Percentiles rank a stretch among this genome's conserved stretches.
These are phyloP conservation scores for Epichloe aotearoae DNA, from an alignment of 2,329 filamentous ascomycete species.

Conservation along the genomic window DNA sequence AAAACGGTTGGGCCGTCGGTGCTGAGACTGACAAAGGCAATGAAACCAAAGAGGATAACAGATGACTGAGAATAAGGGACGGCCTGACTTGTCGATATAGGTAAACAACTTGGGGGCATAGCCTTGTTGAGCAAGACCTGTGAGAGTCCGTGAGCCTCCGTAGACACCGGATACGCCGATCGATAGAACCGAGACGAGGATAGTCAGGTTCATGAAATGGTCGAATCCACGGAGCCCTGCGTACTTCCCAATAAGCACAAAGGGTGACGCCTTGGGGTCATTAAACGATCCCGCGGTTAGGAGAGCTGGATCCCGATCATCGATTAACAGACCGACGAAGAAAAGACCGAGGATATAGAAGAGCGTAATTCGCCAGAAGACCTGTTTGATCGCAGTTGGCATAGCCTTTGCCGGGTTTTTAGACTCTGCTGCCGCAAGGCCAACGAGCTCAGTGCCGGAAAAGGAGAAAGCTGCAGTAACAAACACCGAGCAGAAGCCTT, in stretches of 20 bases:
- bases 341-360: constrained; percentile 42
- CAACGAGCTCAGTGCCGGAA: constrained; percentile 56
- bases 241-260: constrained; percentile 43
- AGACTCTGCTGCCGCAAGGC: constrained; percentile 33
- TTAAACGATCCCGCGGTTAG: constrained; percentile 25
- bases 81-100: constrained; percentile 44
- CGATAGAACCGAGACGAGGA: constrained; percentile 44
- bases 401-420: constrained; percentile 58
- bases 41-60: constrained; percentile 33
- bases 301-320: constrained; percentile 31
- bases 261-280: constrained; percentile 32
- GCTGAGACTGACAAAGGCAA: constrained; percentile 29
- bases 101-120: constrained; percentile 43
- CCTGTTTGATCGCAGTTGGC: constrained; percentile 74
- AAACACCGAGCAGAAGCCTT: constrained; percentile 58
- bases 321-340: constrained; percentile 37
- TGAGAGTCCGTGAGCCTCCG: constrained; percentile 44
- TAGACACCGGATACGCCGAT: constrained; percentile 47
- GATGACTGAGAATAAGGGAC: constrained; percentile 38
- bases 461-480: constrained; percentile 64
- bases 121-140: constrained; percentile 44
- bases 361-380: constrained; percentile 43
- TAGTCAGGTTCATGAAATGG: constrained; percentile 45
- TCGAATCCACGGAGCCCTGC: constrained; percentile 39
- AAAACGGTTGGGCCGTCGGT: constrained; percentile 37